A percentile compares a stretch with the other conserved stretches of the same genome.
phyloP scores from a whole-genome alignment of 495 filamentous ascomycete genomes.

The Lasiosphaeria miniovina region DNA sequence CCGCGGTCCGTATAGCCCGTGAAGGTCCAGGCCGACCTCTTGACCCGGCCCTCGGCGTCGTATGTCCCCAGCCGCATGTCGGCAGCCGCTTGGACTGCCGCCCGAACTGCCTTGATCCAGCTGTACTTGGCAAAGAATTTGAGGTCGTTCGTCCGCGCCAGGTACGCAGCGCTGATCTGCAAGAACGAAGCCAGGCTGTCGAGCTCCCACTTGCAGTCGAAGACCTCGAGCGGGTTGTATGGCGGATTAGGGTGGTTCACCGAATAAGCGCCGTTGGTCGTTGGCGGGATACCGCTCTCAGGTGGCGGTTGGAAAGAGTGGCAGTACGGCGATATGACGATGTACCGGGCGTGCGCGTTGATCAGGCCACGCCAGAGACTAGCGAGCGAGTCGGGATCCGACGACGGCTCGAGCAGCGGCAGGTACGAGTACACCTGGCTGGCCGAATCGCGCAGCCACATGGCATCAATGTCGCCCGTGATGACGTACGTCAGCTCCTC shows the following conservation, averaged over 20 bases:
- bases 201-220: conserved; percentile 65
- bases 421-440: conserved; percentile 62
- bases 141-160: conserved; percentile 50
- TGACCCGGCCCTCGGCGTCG: conserved; percentile 50
- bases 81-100: conserved; percentile 54
- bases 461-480: conserved; percentile 64
- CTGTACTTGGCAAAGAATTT: conserved; percentile 58
- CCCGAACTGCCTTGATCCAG: conserved; percentile 57
- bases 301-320: conserved; percentile 59
- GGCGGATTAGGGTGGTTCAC: conserved; percentile 46
- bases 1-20: conserved; percentile 54
- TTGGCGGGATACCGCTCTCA: conserved; percentile 50
- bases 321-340: conserved; percentile 58
- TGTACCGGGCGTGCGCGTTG: conserved; percentile 57
- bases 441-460: conserved; percentile 64
- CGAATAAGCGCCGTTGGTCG: conserved; percentile 46
- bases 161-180: conserved; percentile 59
- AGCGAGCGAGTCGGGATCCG: conserved; percentile 51
- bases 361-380: conserved; percentile 59
- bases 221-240: conserved; percentile 51
- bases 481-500: conserved; percentile 64
- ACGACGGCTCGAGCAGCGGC: conserved; percentile 50
- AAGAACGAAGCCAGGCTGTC: conserved; percentile 61
- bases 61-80: conserved; percentile 61
- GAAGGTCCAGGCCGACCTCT: conserved; percentile 55